Base-by-base conservation (phyloP, 176 grass and related monocot genomes). In the Alopecurus myosuroides region DNA sequence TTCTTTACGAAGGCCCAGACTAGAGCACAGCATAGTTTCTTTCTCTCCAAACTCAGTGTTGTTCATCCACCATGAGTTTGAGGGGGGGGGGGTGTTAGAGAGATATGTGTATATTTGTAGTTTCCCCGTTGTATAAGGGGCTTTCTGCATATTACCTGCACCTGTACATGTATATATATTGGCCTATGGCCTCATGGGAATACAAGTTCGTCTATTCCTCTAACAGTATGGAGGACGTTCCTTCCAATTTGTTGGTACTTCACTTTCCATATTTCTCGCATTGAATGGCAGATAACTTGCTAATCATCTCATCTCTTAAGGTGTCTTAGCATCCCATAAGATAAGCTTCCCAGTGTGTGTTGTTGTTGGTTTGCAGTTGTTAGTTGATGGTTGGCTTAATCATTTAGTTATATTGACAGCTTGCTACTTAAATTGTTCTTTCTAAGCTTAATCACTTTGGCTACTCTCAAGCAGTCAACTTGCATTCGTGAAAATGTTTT, bases 391-490 rank as follows among this genome's bases (percentile, higher is more conserved):
- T 42, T 89, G 23, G 15, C 70, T 37, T 40, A 14, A 57, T 80
- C 28, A 35, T 81, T 51, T 77, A 53, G 61, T 85, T 51, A 70
- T 48, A 23, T 49, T 7, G 12, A 65, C 36, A 63, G 11, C 8
- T 72, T 64, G n/a, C 51, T 9, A 78, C 7, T 48, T 60, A 22
- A 61, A 9, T 41, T 74, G 40, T 77, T 73, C 52, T 73, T 83
- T 20, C 53, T 62, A 79, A 51, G 23, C 39, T 19, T 55, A 36
- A 19, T 10, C 39, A 6, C n/a, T 73, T 78, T 69, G 64, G 41
- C 13, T 60, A 88, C 63, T 63, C 19, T 42, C 52, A 62, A 37
- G 25, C 18, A 82, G 19, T 82, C 61, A 82, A 82, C 33, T 77
- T 71, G 34, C 51, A 55, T 33, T 35, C 30, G 20, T 45, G 8